Base-by-base conservation (phyloP, 495 filamentous ascomycete genomes). In the Xylaria longipes region DNA sequence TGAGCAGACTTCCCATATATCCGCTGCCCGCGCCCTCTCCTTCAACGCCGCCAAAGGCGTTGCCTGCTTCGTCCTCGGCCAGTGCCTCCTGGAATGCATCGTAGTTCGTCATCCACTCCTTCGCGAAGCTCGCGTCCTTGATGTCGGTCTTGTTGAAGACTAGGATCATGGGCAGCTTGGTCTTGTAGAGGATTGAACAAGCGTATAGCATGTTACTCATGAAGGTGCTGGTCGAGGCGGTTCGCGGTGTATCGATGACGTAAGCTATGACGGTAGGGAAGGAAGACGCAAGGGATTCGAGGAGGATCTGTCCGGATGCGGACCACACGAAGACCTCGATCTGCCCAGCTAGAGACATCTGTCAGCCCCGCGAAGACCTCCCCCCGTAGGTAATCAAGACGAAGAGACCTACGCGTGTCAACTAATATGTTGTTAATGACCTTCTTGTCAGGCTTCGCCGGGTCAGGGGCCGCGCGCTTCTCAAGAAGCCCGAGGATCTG, bases 141-240 rank as follows among this genome's bases (percentile, higher is more conserved):
- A 96, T 93, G 78, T 99, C 96, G 0, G 95, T 97, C 84, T 99
- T 99, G 83, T 99, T 99, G 85, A 98, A 98, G 4, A 98, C 96
- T 20, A 99, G 80, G 29, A 99, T 96, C 95, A 99, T 98, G 3
- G 96, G 96, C 8, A 99, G 86, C 77, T 96, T 97, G 9, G 95
- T 98, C 84, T 98, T 98, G 87, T 99, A 99, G 1, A 99, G 87
- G 71, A 99, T 99, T 77, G 91, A 94, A 87, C 96, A 98, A 3
- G 96, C 96, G 80, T 99, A 98, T 29, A 99, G 90, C 96, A 99
- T 99, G 84, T 99, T 99, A 80, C 91, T 94, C 97, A 99, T 98
- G 81, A 99, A 99, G 0, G 97, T 98, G 71, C 90, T 92, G 9
- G 96, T 98, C 54, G 94, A 95, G 62, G 91, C 91, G 20, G 94